phyloP scores from a whole-genome alignment of 2,329 filamentous ascomycete species.

The Colletotrichum camelliae region DNA sequence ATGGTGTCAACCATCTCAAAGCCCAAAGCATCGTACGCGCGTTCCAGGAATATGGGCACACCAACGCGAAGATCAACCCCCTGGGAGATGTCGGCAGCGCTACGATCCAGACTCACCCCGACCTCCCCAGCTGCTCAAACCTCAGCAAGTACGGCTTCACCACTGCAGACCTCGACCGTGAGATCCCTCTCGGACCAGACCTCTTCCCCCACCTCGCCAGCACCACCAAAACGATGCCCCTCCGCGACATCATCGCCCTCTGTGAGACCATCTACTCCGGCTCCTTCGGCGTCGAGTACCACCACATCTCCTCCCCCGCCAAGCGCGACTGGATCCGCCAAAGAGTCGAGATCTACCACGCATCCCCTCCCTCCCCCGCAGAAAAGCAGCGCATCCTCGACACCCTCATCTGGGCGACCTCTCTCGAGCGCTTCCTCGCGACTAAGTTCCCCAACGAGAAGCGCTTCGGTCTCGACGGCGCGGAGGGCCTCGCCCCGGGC shows the following conservation, averaged over 20 bases:
- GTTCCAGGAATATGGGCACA: conserved; percentile 96
- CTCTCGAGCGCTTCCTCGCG: conserved; percentile 92
- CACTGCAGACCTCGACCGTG: conserved; percentile 88
- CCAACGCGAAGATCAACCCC: conserved; percentile 97
- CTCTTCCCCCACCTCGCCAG: conserved; percentile 94
- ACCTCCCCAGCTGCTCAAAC: conserved; percentile 85
- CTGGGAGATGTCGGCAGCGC: conserved; percentile 87
- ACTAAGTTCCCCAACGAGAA: conserved; percentile 99
- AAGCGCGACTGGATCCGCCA: conserved; percentile 98
- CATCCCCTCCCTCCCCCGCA: conserved; percentile 67
- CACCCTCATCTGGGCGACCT: conserved; percentile 96
- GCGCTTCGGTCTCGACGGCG: conserved; percentile 97
- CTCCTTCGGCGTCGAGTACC: conserved; percentile 95
- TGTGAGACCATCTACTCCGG: conserved; percentile 97
- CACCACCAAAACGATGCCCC: conserved; percentile 86
- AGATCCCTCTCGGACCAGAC: conserved; percentile 90
- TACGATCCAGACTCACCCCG: conserved; percentile 76
- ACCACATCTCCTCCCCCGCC: conserved; percentile 94
- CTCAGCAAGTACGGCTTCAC: conserved; percentile 94
- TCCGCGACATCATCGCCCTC: conserved; percentile 89
- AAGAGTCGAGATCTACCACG: conserved; percentile 62
- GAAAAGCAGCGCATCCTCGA: conserved; percentile 98
- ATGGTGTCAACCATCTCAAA: conserved; percentile 94
- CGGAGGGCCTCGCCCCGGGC: conserved; percentile 93
- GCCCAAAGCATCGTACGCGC: conserved; percentile 95